Evolutionary conservation across 257 asterid species (phyloP).

Genomic region (Nicotiana obtusifolia): DNA sequence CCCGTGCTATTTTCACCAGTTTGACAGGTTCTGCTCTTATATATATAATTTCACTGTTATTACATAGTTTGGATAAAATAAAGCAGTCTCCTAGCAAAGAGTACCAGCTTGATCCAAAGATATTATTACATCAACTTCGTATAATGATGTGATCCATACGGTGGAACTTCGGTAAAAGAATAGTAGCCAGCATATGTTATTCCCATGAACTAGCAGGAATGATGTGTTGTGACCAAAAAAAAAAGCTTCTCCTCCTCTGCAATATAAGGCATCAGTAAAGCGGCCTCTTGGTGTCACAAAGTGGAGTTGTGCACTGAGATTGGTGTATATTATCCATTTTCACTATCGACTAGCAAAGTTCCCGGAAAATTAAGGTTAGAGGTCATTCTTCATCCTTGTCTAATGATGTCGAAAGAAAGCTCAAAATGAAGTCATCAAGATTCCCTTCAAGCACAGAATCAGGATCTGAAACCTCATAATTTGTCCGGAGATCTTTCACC

Average conservation of each 20-base stretch:
- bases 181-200: not conserved
- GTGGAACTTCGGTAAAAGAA: not conserved
- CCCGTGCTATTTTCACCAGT: too few species aligned
- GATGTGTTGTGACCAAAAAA: not conserved
- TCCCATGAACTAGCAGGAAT: not conserved
- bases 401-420: conserved; percentile 71
- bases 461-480: conserved; percentile 88
- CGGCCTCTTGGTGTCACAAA: not conserved
- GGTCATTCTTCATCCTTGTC: conserved; percentile 52
- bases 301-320: not conserved
- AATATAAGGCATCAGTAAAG: not conserved
- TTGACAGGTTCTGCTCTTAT: not conserved
- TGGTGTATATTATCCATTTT: not conserved
- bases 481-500: conserved; percentile 97
- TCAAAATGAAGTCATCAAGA: conserved; percentile 73
- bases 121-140: not conserved
- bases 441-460: conserved; percentile 87
- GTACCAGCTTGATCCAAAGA: not conserved
- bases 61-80: not conserved
- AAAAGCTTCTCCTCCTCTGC: not conserved
- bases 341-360: not conserved
- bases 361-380: conserved; percentile 1
- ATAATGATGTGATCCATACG: not conserved
- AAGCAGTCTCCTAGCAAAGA: not conserved
- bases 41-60: not conserved